These are phyloP conservation scores for Leccinum insolens DNA, from an alignment of 1,284 basidiomycete species.

Conservation along the genomic window DNA sequence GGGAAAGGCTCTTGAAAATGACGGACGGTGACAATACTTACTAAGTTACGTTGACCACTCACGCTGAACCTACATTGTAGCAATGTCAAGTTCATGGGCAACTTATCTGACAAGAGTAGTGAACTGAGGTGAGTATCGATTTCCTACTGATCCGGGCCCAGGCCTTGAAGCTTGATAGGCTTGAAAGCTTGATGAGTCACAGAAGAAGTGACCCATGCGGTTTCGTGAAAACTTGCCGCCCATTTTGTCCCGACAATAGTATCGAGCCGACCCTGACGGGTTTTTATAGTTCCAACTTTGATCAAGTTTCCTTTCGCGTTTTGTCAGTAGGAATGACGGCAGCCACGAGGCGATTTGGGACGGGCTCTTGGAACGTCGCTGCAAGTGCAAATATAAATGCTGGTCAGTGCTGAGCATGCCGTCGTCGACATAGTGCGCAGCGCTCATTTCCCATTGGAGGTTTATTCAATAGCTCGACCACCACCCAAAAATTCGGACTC, in stretches of 20 bases:
- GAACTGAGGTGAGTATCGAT: too few relatives aligned
- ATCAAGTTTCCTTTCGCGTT: background rate
- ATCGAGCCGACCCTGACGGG: background rate
- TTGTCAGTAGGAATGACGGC: background rate
- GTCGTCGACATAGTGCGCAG: too few relatives aligned
- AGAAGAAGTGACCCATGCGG: background rate
- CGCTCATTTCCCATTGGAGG: too few relatives aligned
- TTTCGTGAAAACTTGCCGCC: background rate
- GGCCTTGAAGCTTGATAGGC: background rate
- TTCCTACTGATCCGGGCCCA: background rate
- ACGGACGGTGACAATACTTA: background rate
- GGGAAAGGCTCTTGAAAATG: too few relatives aligned
- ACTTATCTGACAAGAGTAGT: too few relatives aligned
- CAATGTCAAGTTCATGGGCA: too few relatives aligned
- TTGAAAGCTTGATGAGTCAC: too few relatives aligned
- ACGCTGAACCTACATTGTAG: background rate
- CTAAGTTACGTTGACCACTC: background rate
- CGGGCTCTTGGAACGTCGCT: background rate
- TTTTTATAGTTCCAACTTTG: background rate
- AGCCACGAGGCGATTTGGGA: background rate
- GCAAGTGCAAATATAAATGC: background rate
- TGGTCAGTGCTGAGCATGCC: background rate
- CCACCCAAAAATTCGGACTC: background rate
- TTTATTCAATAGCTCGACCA: too few relatives aligned
- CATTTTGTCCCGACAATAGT: background rate